phyloP scores from a whole-genome alignment of 495 filamentous ascomycete species.

The Aspergillus bridgeri region DNA sequence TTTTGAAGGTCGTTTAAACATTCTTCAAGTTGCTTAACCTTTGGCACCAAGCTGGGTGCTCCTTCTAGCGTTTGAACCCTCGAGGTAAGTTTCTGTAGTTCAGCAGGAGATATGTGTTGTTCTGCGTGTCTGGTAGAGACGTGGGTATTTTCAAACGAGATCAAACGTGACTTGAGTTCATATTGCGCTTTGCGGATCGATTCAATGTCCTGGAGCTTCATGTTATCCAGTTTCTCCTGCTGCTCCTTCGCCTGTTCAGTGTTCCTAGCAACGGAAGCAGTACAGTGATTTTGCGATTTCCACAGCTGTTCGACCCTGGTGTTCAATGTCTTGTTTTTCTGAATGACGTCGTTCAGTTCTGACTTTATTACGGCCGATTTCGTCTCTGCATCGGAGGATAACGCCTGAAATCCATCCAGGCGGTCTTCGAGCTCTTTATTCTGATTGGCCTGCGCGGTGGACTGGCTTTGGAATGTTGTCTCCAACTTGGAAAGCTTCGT shows the following conservation, averaged over 20 bases:
- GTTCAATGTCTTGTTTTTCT: not conserved
- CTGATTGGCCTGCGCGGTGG: not conserved
- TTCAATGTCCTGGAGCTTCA: not conserved
- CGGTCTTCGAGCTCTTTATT: not conserved
- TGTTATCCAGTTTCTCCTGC: conserved; percentile 4
- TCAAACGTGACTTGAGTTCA: not conserved
- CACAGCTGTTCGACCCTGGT: conserved; percentile 6
- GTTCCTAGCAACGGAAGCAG: not conserved
- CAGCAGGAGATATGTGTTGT: not conserved
- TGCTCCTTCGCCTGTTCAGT: conserved; percentile 1
- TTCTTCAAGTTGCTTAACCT: not conserved
- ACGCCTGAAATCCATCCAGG: not conserved
- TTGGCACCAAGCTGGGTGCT: not conserved
- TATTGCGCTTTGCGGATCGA: not conserved
- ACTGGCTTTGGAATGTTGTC: not conserved
- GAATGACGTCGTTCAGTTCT: not conserved
- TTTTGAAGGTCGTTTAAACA: conserved; percentile 7
- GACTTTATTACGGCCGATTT: not conserved
- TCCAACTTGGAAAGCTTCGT: not conserved
- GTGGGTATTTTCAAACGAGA: not conserved
- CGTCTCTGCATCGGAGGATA: not conserved
- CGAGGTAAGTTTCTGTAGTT: not conserved
- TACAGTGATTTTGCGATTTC: conserved; percentile 4
- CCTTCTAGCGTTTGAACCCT: not conserved
- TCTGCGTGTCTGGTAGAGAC: not conserved